Evolutionary conservation across 2,329 filamentous ascomycete species (phyloP).

Genomic region (Orbilia quercus): DNA sequence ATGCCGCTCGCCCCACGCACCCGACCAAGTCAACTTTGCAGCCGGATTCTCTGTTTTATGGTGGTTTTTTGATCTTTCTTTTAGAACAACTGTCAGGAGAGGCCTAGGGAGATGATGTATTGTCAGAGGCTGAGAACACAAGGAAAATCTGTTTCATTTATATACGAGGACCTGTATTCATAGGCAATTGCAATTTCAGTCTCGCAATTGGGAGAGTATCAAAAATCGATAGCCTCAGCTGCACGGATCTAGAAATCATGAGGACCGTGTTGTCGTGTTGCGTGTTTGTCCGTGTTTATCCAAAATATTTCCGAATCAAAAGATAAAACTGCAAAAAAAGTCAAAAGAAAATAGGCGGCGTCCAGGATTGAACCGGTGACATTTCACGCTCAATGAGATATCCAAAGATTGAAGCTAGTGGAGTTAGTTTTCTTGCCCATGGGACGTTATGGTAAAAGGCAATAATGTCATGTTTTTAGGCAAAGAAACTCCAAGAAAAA

Average conservation of each 20-base stretch:
- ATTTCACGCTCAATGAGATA: slow-evolving; percentile 24
- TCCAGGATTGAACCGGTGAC: slow-evolving; percentile 57
- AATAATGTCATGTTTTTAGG: slow-evolving; percentile 58
- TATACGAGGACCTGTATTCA: slow-evolving; percentile 10
- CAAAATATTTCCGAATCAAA: slow-evolving; percentile 1
- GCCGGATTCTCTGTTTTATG: background rate
- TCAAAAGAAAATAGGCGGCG: slow-evolving; percentile 44
- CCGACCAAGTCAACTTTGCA: background rate
- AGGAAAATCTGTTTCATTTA: slow-evolving; percentile 8
- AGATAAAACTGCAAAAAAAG: slow-evolving; percentile 31
- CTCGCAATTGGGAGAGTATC: no score
- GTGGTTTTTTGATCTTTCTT: no score
- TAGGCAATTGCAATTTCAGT: slow-evolving; percentile 21
- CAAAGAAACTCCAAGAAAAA: slow-evolving; percentile 56
- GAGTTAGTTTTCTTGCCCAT: slow-evolving; percentile 57
- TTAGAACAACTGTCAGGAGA: no score
- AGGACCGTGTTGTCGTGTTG: slow-evolving; percentile 21
- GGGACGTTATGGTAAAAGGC: slow-evolving; percentile 57
- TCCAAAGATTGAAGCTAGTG: slow-evolving; percentile 57
- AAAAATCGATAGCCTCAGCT: no score
- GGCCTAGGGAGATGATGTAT: background rate
- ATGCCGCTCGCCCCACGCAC: background rate
- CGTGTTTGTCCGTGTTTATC: slow-evolving; percentile 5
- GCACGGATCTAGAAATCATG: background rate
- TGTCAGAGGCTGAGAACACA: background rate